These are phyloP conservation scores for Xylaria digitata DNA, from an alignment of 2,329 filamentous ascomycete genomes.

Conservation along the genomic window DNA sequence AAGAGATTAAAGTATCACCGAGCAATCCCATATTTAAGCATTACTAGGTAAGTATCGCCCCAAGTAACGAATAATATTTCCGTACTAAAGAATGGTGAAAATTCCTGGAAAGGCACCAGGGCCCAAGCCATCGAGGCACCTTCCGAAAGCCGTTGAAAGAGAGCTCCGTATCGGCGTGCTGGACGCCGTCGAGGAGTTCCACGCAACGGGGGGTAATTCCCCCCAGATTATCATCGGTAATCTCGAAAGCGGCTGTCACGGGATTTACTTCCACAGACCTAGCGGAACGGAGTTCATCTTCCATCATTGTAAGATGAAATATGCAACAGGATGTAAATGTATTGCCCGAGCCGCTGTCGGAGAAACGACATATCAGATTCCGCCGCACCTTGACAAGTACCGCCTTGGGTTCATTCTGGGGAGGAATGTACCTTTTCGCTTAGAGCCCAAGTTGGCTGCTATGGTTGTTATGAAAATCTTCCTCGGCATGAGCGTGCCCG, in stretches of 20 bases:
- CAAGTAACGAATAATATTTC: not conserved
- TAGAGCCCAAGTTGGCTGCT: slow-evolving; percentile 40
- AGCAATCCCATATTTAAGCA: not conserved
- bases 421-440: slow-evolving; percentile 7
- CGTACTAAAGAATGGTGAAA: not conserved
- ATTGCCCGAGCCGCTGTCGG: not conserved
- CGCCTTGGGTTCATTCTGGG: slow-evolving; percentile 20
- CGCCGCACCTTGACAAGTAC: slow-evolving; percentile 8
- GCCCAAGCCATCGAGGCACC: slow-evolving; percentile 7
- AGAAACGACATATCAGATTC: slow-evolving; percentile 6
- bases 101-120: not conserved
- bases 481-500: slow-evolving; percentile 36
- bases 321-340: slow-evolving; percentile 10
- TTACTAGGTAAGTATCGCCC: not conserved
- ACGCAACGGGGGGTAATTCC: not conserved
- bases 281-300: slow-evolving; percentile 16
- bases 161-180: slow-evolving; percentile 8
- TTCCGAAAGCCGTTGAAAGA: slow-evolving; percentile 10
- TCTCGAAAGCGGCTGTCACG: slow-evolving; percentile 10
- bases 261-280: not conserved
- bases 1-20: not conserved
- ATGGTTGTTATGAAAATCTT: slow-evolving; percentile 43
- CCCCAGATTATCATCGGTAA: slow-evolving; percentile 20
- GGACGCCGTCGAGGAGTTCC: not conserved
- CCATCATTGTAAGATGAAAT: slow-evolving; percentile 19